These are phyloP conservation scores for Cystobasidium onofrii DNA, from an alignment of 768 basidiomycete genomes.

Conservation along the genomic window DNA sequence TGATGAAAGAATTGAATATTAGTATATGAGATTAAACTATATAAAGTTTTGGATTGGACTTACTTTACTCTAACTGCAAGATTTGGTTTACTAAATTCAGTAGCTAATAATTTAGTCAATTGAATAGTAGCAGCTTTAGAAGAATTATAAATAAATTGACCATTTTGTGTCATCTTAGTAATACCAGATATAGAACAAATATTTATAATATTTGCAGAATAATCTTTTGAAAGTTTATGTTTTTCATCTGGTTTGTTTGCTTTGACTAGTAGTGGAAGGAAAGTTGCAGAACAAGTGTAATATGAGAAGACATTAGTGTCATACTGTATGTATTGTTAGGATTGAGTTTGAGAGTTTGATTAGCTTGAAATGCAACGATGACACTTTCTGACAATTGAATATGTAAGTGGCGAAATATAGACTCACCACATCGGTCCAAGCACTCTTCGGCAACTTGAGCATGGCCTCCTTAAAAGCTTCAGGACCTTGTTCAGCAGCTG, in stretches of 20 bases:
- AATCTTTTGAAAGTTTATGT: conserved; percentile 15
- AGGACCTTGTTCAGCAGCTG: background rate
- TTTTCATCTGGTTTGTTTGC: conserved; percentile 11
- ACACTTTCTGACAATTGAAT: no score
- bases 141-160: conserved; percentile 19
- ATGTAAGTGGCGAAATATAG: no score
- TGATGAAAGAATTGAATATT: no score
- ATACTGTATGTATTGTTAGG: no score
- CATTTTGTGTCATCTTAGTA: conserved; percentile 16
- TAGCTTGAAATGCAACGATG: no score
- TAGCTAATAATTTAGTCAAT: background rate
- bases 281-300: background rate
- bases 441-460: background rate
- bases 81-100: conserved; percentile 9
- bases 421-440: background rate
- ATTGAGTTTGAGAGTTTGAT: no score
- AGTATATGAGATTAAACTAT: no score
- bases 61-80: conserved; percentile 8
- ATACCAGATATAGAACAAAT: conserved; percentile 28
- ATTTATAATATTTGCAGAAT: conserved; percentile 21
- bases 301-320: conserved; percentile 8
- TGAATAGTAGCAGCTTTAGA: conserved; percentile 23
- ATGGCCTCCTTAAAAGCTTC: conserved; percentile 14
- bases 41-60: no score
- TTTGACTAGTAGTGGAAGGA: conserved; percentile 19